A percentile compares a stretch with the other conserved stretches of the same genome.
Evolutionary conservation across 164 flowering plant genomes (phyloP).

Genomic region (Echeveria elegans): DNA sequence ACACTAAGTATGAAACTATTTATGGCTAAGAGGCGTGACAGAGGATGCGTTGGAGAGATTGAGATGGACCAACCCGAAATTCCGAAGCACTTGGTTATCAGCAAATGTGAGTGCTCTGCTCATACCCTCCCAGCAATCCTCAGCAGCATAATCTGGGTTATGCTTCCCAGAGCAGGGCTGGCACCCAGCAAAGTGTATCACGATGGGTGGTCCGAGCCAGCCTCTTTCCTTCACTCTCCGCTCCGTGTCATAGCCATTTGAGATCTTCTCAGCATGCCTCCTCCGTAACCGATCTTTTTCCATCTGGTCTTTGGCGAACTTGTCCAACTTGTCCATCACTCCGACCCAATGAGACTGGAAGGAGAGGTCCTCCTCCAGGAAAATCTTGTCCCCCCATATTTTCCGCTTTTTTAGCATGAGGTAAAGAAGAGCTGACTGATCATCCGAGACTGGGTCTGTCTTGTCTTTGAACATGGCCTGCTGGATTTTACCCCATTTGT

Average conservation of each 20-base stretch:
- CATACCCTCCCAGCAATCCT: constrained; percentile 69
- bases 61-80: constrained; percentile 47
- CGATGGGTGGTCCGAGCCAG: constrained; percentile 57
- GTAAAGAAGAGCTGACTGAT: constrained; percentile 72
- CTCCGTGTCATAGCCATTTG: constrained; percentile 33
- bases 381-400: constrained; percentile 56
- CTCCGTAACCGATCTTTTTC: constrained; percentile 35
- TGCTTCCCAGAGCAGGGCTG: constrained; percentile 91
- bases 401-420: constrained; percentile 38
- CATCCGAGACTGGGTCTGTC: constrained; percentile 66
- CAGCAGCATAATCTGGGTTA: constrained; percentile 48
- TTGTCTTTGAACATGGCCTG: constrained; percentile 45
- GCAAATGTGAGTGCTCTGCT: constrained; percentile 62
- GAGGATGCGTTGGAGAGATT: constrained; percentile 33
- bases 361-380: constrained; percentile 57
- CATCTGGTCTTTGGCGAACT: constrained; percentile 30
- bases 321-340: constrained; percentile 35
- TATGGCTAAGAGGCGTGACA: constrained; percentile 23
- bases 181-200: constrained; percentile 94
- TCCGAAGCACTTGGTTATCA: constrained; percentile 82
- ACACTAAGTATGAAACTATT: no score
- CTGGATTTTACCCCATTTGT: constrained; percentile 49
- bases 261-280: constrained; percentile 70
- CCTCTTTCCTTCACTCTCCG: constrained; percentile 24
- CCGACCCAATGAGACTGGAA: constrained; percentile 86